Conservation (phyloP, 2,329 filamentous ascomycete species). For the Trichoderma gracile region DNA sequence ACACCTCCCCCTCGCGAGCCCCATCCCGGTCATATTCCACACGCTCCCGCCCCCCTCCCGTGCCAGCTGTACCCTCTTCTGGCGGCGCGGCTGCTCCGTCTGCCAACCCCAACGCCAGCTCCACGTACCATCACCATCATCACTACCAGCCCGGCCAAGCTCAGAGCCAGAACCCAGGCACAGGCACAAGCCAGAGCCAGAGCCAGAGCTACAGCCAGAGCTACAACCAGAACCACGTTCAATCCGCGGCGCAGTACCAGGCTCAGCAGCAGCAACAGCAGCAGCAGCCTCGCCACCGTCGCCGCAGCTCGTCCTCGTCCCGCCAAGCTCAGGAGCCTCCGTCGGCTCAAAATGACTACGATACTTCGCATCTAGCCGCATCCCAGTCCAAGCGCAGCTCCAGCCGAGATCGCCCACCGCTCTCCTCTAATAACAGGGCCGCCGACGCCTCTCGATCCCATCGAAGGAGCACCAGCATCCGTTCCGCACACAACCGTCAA, state of each 20-base stretch:
- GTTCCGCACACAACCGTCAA: conserved; percentile 45
- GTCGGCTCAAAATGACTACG: conserved; percentile 67
- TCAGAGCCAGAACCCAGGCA: conserved; percentile 3
- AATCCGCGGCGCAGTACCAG: neutral
- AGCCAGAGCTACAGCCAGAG: neutral
- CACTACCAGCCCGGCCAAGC: conserved; percentile 18
- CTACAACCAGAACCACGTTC: neutral
- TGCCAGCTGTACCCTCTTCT: conserved; percentile 26
- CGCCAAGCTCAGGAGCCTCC: conserved; percentile 47
- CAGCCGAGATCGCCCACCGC: conserved; percentile 59
- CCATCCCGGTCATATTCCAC: conserved; percentile 41
- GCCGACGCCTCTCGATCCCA: conserved; percentile 41
- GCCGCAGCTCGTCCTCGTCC: conserved; percentile 45
- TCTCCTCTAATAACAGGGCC: conserved; percentile 47
- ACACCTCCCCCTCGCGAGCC: conserved; percentile 33
- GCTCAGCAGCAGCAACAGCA: conserved; percentile 32
- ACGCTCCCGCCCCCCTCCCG: conserved; percentile 36
- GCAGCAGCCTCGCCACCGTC: conserved; percentile 40
- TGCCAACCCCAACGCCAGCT: conserved; percentile 29
- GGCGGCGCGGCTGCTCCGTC: conserved; percentile 30
- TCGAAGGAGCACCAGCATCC: conserved; percentile 54
- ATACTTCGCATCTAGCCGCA: conserved; percentile 67
- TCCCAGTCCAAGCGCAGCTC: conserved; percentile 61
- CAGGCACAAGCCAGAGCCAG: neutral
- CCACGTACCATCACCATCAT: conserved; percentile 22